A percentile compares a stretch with the other conserved stretches of the same genome.
These are phyloP conservation scores for Pontederia crassipes DNA, from an alignment of 176 grass and related monocot species.

Conservation along the genomic window DNA sequence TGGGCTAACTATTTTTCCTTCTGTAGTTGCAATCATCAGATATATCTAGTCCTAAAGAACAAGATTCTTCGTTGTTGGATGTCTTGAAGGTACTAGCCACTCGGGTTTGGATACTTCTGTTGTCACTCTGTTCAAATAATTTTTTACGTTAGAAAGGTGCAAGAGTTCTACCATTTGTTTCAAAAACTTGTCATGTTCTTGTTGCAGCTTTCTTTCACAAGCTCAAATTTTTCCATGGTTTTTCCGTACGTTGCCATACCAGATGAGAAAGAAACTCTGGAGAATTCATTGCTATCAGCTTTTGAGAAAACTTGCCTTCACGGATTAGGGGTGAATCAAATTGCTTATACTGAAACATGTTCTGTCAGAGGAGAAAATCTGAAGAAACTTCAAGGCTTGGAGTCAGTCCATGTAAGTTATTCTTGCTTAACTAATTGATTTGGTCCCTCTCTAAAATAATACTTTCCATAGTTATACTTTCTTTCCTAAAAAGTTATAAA, in stretches of 20 bases:
- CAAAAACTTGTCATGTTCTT: slow-evolving; percentile 7
- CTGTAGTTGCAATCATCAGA: slow-evolving; percentile 73
- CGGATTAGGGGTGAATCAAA: slow-evolving; percentile 35
- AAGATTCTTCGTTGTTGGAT: slow-evolving; percentile 51
- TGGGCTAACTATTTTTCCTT: slow-evolving; percentile 6
- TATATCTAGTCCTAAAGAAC: slow-evolving; percentile 61
- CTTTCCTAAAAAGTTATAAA: background rate
- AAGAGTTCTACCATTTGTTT: slow-evolving; percentile 1
- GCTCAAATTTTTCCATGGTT: slow-evolving; percentile 78
- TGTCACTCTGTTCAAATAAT: background rate
- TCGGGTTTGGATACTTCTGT: too few species aligned
- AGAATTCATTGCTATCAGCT: slow-evolving; percentile 55
- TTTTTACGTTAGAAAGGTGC: too few species aligned
- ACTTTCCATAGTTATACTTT: background rate
- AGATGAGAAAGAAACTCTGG: slow-evolving; percentile 50
- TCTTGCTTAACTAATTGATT: background rate
- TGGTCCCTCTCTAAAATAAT: background rate
- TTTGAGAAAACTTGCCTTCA: slow-evolving; percentile 62
- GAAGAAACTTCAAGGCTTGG: slow-evolving; percentile 44
- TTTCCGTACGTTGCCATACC: slow-evolving; percentile 65
- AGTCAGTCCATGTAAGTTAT: slow-evolving; percentile 46
- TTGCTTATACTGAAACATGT: slow-evolving; percentile 46
- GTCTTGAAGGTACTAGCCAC: slow-evolving; percentile 44
- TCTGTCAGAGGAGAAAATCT: slow-evolving; percentile 25
- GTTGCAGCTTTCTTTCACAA: slow-evolving; percentile 45